A percentile compares a stretch with the other conserved stretches of the same genome.
Evolutionary conservation across 2,329 filamentous ascomycete genomes (phyloP).

Genomic region (Stylonectria norvegica): DNA sequence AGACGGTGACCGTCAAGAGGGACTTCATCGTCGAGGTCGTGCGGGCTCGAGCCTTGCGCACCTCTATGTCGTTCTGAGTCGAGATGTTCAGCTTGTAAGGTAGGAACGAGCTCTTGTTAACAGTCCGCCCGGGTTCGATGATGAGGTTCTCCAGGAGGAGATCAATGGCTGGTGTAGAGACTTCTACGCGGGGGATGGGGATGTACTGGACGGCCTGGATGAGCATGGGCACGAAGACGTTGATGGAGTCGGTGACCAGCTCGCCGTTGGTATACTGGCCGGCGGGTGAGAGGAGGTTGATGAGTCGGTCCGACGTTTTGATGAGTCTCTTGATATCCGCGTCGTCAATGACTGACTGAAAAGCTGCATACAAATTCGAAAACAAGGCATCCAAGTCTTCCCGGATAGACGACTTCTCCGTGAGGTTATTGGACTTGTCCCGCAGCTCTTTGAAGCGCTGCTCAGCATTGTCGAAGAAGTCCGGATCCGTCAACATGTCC

Average conservation of each 20-base stretch:
- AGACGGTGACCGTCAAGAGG: slow-evolving; percentile 71
- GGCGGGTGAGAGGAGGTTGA: slow-evolving; percentile 64
- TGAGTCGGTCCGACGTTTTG: slow-evolving; percentile 63
- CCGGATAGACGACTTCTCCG: slow-evolving; percentile 63
- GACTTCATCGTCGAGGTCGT: slow-evolving; percentile 66
- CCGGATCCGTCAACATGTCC: slow-evolving; percentile 78
- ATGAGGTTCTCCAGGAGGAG: slow-evolving; percentile 87
- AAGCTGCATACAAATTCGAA: slow-evolving; percentile 62
- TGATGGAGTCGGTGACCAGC: slow-evolving; percentile 70
- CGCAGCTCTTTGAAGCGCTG: slow-evolving; percentile 50
- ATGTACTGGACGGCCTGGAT: slow-evolving; percentile 79
- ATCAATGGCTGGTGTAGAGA: slow-evolving; percentile 79
- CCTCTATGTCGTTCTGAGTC: slow-evolving; percentile 81
- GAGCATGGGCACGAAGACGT: slow-evolving; percentile 75
- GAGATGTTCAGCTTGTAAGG: slow-evolving; percentile 79
- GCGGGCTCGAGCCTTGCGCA: slow-evolving; percentile 66
- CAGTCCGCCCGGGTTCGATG: slow-evolving; percentile 78
- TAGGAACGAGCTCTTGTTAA: slow-evolving; percentile 85
- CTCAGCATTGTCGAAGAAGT: slow-evolving; percentile 75
- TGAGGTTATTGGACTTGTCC: slow-evolving; percentile 58
- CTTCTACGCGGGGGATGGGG: slow-evolving; percentile 85
- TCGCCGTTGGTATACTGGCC: slow-evolving; percentile 65
- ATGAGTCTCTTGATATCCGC: slow-evolving; percentile 67
- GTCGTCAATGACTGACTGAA: slow-evolving; percentile 68
- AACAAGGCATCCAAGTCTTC: slow-evolving; percentile 72